Conservation (phyloP, 495 filamentous ascomycete genomes). For the Terfezia boudieri region DNA sequence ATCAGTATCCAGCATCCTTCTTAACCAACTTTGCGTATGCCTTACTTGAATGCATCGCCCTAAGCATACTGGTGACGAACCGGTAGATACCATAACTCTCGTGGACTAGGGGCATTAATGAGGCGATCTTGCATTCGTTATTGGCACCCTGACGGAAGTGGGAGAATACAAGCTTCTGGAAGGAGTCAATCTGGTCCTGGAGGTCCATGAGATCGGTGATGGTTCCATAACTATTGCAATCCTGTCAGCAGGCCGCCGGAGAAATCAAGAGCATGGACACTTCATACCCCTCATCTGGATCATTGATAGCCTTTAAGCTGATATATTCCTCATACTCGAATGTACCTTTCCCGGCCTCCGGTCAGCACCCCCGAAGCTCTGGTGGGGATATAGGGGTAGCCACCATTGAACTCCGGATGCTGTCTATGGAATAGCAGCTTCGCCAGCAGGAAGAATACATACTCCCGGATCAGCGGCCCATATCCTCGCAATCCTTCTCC, state of each 20-base stretch:
- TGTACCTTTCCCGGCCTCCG: slow-evolving; percentile 28
- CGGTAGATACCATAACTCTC: slow-evolving; percentile 98
- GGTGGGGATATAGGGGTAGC: not conserved
- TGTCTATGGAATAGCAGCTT: slow-evolving; percentile 88
- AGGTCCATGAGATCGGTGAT: slow-evolving; percentile 90
- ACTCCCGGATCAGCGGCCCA: slow-evolving; percentile 77
- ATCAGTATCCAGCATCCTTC: not conserved
- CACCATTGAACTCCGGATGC: slow-evolving; percentile 93
- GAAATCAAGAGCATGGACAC: slow-evolving; percentile 1
- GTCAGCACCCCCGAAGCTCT: no score
- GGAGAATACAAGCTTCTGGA: slow-evolving; percentile 94
- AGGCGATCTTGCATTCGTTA: slow-evolving; percentile 90
- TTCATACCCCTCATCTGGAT: slow-evolving; percentile 74
- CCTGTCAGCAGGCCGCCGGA: not conserved
- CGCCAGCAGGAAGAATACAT: slow-evolving; percentile 78
- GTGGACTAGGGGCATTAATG: slow-evolving; percentile 77
- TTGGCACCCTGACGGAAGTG: slow-evolving; percentile 77
- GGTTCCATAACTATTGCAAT: slow-evolving; percentile 51
- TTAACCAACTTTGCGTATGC: not conserved
- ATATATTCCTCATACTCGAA: slow-evolving; percentile 99
- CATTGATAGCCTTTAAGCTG: slow-evolving; percentile 90
- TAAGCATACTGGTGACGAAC: slow-evolving; percentile 82
- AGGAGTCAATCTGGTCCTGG: slow-evolving; percentile 92
- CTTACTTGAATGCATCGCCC: slow-evolving; percentile 90
- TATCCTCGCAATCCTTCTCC: slow-evolving; percentile 85